phyloP scores from a whole-genome alignment of 2,329 filamentous ascomycete genomes.

The Gremmenia infestans region DNA sequence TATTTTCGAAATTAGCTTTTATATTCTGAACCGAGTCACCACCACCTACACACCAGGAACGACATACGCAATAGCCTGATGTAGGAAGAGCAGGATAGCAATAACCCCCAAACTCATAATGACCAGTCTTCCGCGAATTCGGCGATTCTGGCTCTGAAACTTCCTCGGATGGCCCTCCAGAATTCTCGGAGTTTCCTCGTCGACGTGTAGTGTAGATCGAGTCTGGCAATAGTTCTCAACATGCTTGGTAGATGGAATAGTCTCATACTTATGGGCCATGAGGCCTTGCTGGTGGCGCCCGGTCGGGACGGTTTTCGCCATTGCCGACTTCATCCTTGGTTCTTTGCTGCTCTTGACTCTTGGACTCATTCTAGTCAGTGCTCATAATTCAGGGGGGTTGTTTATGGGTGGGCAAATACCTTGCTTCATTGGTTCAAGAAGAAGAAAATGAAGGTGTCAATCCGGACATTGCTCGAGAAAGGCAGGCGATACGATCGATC shows the following conservation, averaged over 20 bases:
- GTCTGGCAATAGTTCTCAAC: not conserved
- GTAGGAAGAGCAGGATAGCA: conserved; percentile 19
- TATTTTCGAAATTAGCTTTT: conserved; percentile 9
- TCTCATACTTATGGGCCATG: conserved; percentile 19
- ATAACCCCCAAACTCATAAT: conserved; percentile 15
- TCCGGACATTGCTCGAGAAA: not conserved
- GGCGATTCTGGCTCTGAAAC: conserved; percentile 17
- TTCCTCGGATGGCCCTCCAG: conserved; percentile 17
- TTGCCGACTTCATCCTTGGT: conserved; percentile 11
- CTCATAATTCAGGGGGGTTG: not conserved
- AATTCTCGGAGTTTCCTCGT: conserved; percentile 7
- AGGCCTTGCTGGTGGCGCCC: not conserved
- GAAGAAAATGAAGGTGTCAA: not conserved
- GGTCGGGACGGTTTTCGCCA: conserved; percentile 4
- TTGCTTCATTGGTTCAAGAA: not conserved
- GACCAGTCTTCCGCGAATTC: conserved; percentile 13
- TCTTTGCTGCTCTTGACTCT: not conserved
- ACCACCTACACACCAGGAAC: not conserved
- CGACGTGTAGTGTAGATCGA: conserved; percentile 5
- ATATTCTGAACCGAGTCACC: not conserved
- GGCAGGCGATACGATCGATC: not conserved
- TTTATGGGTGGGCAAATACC: too few relatives aligned
- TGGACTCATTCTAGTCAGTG: not conserved
- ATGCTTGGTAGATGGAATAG: conserved; percentile 9
- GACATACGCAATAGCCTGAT: conserved; percentile 22